Evolutionary conservation across 2,329 filamentous ascomycete genomes (phyloP).

Genomic region (Cyphellophora attinorum): DNA sequence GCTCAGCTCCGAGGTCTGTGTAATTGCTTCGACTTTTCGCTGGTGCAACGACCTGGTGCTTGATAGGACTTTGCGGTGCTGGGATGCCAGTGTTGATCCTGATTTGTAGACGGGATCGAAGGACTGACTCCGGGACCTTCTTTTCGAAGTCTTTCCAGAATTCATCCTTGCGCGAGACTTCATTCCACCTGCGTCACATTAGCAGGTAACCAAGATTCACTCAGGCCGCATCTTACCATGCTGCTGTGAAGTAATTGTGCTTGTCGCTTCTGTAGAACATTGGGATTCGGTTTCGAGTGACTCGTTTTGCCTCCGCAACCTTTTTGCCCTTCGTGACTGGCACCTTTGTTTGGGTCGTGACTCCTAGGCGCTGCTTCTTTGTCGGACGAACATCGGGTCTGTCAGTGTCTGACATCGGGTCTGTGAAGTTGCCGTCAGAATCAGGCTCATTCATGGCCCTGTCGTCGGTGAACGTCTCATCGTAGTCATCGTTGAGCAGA

Average conservation of each 20-base stretch:
- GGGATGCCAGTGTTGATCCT: too few species aligned
- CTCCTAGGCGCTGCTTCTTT: neutral
- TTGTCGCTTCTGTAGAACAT: neutral
- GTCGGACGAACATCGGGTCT: neutral
- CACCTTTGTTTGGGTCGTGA: too few species aligned
- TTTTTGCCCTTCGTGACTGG: too few species aligned
- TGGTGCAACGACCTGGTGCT: too few species aligned
- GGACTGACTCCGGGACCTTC: too few species aligned
- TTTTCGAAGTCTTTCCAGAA: conserved; percentile 1
- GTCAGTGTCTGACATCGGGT: neutral
- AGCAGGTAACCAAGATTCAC: neutral
- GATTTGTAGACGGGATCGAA: too few species aligned
- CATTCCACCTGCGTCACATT: neutral
- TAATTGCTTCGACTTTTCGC: too few species aligned
- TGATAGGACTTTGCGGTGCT: too few species aligned
- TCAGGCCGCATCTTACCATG: conserved; percentile 1
- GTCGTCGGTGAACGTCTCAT: neutral
- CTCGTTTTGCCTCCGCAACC: too few species aligned
- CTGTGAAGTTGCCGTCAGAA: neutral
- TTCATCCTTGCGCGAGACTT: conserved; percentile 1
- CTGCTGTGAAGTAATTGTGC: neutral
- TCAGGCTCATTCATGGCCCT: neutral
- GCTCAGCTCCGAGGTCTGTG: too few species aligned
- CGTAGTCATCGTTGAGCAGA: neutral
- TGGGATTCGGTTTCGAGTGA: too few species aligned